A percentile compares a stretch with the other conserved stretches of the same genome.
phyloP scores from a whole-genome alignment of 176 grass and related monocot genomes.

The Oryza glumipatula region DNA sequence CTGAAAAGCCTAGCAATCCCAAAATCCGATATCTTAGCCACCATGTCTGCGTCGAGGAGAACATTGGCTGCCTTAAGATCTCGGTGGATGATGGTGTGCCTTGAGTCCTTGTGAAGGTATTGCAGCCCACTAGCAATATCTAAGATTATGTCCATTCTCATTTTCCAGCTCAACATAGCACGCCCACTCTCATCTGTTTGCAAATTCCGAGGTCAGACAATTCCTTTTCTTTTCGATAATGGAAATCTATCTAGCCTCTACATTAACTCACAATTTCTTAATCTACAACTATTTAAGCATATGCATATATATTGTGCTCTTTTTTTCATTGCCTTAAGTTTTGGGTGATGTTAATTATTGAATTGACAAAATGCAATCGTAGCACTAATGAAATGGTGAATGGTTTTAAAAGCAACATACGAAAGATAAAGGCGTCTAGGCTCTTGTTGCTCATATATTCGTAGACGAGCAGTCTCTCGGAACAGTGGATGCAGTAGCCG shows the following conservation, averaged over 20 bases:
- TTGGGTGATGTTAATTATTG: too few species aligned
- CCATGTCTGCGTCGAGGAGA: conserved; percentile 62
- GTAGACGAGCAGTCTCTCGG: conserved; percentile 54
- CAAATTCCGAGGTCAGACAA: background rate
- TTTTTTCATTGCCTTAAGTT: too few species aligned
- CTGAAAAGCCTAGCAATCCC: conserved; percentile 57
- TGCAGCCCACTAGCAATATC: conserved; percentile 60
- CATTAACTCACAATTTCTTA: too few species aligned
- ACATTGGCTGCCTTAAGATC: conserved; percentile 72
- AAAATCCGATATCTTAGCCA: conserved; percentile 78
- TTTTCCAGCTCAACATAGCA: conserved; percentile 43
- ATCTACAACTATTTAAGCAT: background rate
- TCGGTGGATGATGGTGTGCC: conserved; percentile 61
- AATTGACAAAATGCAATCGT: too few species aligned
- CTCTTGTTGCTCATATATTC: conserved; percentile 79
- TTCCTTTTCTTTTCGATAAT: too few species aligned
- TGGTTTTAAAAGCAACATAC: conserved; percentile 18
- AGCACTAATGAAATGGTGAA: background rate
- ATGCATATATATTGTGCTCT: too few species aligned
- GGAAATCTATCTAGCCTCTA: too few species aligned
- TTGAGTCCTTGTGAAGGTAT: conserved; percentile 74
- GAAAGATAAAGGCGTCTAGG: conserved; percentile 65
- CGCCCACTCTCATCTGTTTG: conserved; percentile 39
- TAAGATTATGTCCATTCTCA: conserved; percentile 58
- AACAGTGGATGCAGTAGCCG: conserved; percentile 56